Evolutionary conservation across 2,329 filamentous ascomycete species (phyloP), one percentile per base, ranked within the genome.

Genomic region (Tothia fuscella): DNA sequence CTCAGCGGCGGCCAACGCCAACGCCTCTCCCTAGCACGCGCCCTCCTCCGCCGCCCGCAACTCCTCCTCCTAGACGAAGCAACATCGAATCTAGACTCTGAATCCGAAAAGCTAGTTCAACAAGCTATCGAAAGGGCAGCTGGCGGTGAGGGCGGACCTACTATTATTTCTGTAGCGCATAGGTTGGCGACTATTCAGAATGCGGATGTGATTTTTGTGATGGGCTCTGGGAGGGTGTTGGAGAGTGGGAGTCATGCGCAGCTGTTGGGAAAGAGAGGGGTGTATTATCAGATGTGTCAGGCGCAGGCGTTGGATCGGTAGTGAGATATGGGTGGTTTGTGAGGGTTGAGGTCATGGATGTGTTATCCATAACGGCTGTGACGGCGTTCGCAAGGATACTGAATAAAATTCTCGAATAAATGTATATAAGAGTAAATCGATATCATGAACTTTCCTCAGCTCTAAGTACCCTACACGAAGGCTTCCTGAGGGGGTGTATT

Each of bases 121-220:
- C 50, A 48, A 5, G 54, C 55, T 1, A 57, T 62, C 41, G 58
- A 61, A 44, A 41, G 50, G 6, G 53, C 50, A 3, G 51, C 55
- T 1, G 54, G 49, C 2, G 89, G 88, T 19, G 54, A 49, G 3
- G 89, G 88, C 19, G 44, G 42, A 2, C 43, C 49, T 24, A 62
- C 59, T 0, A 48, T 61, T 2, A 46, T 62, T 20, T 56, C 55
- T 9, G 55, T 62, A 30, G 59, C 59, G 29, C 59, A 61, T 41
- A 49, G 58, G 1, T 47, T 61, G 5, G 56, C 57, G 9, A 61
- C 58, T 31, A 52, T 61, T 30, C 58, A 61, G 47, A 59, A 58
- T 31, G 58, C 58, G 2, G 56, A 61, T 48, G 41, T 56, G 3
- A 60, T 61, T 19, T 60, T 59, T 38, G 58, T 61, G 12, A 32